Evolutionary conservation across 306 rosid species (phyloP).

Genomic region (Acacia melanoxylon): DNA sequence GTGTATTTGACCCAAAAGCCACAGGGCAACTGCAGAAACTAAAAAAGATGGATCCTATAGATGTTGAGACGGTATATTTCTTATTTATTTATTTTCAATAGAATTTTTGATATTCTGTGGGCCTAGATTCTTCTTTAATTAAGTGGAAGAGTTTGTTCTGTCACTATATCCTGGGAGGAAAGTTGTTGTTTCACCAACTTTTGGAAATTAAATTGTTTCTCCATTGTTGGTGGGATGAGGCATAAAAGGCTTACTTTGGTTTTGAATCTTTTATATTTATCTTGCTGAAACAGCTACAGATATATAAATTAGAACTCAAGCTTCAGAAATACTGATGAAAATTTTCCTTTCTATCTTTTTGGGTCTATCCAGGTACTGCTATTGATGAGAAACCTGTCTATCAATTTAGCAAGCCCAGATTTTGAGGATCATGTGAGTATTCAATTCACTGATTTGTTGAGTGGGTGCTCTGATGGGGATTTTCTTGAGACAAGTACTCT

Average conservation of each 20-base stretch:
- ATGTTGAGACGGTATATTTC: constrained; percentile 80
- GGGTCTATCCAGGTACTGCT: constrained; percentile 66
- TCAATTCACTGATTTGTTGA: background rate
- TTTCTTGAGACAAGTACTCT: background rate
- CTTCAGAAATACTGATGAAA: background rate
- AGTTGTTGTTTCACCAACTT: constrained; percentile 6
- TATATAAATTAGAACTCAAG: background rate
- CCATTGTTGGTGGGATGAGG: background rate
- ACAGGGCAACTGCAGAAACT: constrained; percentile 80
- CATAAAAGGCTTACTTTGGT: constrained; percentile 17
- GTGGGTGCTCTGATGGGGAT: background rate
- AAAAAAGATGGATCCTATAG: constrained; percentile 85
- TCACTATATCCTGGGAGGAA: constrained; percentile 16
- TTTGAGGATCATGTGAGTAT: constrained; percentile 92
- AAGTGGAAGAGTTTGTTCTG: background rate
- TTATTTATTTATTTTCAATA: background rate
- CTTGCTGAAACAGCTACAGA: background rate
- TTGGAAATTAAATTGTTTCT: background rate
- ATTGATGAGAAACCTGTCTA: constrained; percentile 91
- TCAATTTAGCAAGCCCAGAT: constrained; percentile 83
- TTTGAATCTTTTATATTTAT: constrained; percentile 11
- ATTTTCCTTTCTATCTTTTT: constrained; percentile 19
- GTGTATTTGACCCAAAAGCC: constrained; percentile 81
- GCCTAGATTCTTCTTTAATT: constrained; percentile 14
- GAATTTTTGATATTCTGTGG: constrained; percentile 24